Evolutionary conservation across 305 asterid genomes (phyloP).

Genomic region (Rubia peregrina): DNA sequence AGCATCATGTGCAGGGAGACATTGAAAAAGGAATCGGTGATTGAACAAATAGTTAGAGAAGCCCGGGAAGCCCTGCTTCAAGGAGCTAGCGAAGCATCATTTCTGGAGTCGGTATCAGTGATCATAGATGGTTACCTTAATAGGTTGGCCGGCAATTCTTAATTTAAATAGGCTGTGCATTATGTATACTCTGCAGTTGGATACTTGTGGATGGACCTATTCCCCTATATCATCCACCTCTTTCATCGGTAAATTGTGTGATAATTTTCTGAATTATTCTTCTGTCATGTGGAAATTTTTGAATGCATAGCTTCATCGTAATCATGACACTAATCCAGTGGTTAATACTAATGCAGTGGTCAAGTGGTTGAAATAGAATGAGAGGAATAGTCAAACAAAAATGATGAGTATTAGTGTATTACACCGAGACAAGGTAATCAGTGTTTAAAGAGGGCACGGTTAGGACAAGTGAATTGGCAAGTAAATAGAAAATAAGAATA

Average conservation of each 20-base stretch:
- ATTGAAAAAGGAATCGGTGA: constrained; percentile 44
- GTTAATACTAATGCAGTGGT: too few relatives aligned
- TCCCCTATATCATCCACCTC: neutral
- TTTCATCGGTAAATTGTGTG: constrained; percentile 1
- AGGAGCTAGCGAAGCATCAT: constrained; percentile 49
- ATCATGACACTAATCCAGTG: too few relatives aligned
- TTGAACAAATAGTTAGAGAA: constrained; percentile 60
- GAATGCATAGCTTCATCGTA: too few relatives aligned
- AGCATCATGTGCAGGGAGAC: constrained; percentile 77
- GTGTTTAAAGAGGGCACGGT: too few relatives aligned
- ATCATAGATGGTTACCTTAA: constrained; percentile 61
- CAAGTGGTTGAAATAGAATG: too few relatives aligned
- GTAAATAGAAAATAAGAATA: too few relatives aligned
- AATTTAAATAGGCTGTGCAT: constrained; percentile 23
- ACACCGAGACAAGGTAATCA: too few relatives aligned
- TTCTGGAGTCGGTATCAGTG: constrained; percentile 44
- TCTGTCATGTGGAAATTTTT: too few relatives aligned
- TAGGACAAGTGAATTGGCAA: too few relatives aligned
- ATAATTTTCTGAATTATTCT: neutral
- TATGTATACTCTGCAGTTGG: neutral
- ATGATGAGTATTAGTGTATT: too few relatives aligned
- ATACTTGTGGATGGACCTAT: neutral
- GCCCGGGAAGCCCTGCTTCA: constrained; percentile 56
- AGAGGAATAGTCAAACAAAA: too few relatives aligned
- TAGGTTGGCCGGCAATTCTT: constrained; percentile 20